These are phyloP conservation scores for Pyrenochaeta sp. DNA, from an alignment of 2,329 filamentous ascomycete genomes.

Conservation along the genomic window DNA sequence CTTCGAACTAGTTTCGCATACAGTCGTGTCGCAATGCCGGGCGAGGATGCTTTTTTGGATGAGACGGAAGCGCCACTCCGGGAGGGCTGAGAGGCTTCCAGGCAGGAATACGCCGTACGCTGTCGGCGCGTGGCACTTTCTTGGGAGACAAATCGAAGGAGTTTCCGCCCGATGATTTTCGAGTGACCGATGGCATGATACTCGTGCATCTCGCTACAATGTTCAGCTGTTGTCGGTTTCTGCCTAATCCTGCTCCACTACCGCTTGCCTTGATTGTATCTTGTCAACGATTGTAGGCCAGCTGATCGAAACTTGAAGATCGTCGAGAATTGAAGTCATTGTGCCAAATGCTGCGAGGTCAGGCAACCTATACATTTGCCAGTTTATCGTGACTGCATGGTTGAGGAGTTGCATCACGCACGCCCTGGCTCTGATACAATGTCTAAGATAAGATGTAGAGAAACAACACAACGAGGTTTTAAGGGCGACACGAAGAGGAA, in stretches of 20 bases:
- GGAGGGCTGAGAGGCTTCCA: constrained; percentile 10
- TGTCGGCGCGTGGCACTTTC: neutral
- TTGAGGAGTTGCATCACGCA: constrained; percentile 24
- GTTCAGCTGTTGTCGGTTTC: constrained; percentile 22
- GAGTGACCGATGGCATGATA: constrained; percentile 19
- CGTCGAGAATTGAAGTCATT: constrained; percentile 9
- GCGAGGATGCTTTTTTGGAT: constrained; percentile 14
- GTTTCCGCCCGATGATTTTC: neutral
- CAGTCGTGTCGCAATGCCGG: constrained; percentile 17
- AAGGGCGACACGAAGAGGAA: neutral
- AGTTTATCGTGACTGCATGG: constrained; percentile 17
- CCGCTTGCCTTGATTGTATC: constrained; percentile 28
- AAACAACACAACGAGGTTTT: neutral
- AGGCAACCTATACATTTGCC: constrained; percentile 18
- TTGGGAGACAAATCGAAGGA: constrained; percentile 7
- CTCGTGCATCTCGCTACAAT: constrained; percentile 21
- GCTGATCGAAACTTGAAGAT: constrained; percentile 8
- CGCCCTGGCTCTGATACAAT: constrained; percentile 3
- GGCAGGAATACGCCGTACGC: constrained; percentile 5
- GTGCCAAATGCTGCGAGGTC: constrained; percentile 11
- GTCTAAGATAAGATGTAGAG: neutral
- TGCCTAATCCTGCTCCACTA: constrained; percentile 29
- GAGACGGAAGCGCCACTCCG: constrained; percentile 18
- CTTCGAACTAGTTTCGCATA: constrained; percentile 19
- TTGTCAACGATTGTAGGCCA: constrained; percentile 27